Conservation (phyloP, 1,284 basidiomycete genomes). For the Mycena sp. region DNA sequence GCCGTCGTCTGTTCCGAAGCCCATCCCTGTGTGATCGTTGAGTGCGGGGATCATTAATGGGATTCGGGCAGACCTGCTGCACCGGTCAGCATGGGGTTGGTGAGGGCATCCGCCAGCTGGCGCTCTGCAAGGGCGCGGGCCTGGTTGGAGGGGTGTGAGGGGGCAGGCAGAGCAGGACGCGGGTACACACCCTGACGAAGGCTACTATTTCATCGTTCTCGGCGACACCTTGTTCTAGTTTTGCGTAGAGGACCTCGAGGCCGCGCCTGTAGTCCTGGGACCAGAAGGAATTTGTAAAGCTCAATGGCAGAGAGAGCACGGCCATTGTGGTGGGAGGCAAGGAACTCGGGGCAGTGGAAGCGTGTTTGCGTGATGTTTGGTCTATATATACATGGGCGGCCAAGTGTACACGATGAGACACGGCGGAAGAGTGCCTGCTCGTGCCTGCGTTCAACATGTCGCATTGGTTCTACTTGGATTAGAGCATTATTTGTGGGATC, state of each 20-base stretch:
- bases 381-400: no score
- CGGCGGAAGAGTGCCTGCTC: no score
- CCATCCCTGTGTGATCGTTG: conserved; percentile 53
- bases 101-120: conserved; percentile 65
- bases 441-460: no score
- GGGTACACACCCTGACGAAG: conserved; percentile 77
- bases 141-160: conserved; percentile 45
- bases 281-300: conserved; percentile 93
- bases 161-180: not conserved
- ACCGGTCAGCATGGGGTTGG: conserved; percentile 60
- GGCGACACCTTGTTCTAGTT: conserved; percentile 62
- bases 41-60: conserved; percentile 4
- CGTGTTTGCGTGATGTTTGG: not conserved
- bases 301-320: conserved; percentile 84
- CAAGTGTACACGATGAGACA: no score
- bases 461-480: no score
- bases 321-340: conserved; percentile 63
- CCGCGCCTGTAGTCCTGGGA: conserved; percentile 87
- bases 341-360: no score
- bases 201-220: conserved; percentile 86
- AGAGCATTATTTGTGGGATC: no score
- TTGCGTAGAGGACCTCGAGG: conserved; percentile 56
- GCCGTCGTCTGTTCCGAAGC: conserved; percentile 82
- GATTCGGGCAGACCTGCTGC: conserved; percentile 55
- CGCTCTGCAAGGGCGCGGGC: conserved; percentile 72